Base-by-base conservation (phyloP, 2,329 filamentous ascomycete genomes). In the Fusarium setosum region DNA sequence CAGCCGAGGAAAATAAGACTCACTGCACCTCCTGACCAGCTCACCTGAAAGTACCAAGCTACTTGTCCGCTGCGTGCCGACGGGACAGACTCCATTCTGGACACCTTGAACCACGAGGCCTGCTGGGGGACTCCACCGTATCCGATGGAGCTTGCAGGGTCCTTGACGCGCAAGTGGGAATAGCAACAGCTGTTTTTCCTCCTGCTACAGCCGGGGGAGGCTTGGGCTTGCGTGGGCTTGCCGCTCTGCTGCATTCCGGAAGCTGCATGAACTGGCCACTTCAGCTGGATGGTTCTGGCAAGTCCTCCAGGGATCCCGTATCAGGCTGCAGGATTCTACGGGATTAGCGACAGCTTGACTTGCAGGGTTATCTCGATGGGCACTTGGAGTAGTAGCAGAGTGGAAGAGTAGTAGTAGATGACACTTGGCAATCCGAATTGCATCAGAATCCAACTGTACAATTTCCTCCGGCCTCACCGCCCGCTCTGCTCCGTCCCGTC, bases 211-310 rank as follows among this genome's bases (percentile, higher is more conserved):
- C 47, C 41, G 49, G 60, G 60, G 8, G 5, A 6, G 8, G 8
- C n/a, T 7, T 8, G 55, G 34, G 31, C n/a, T 50, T 29, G 41
- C 23, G 41, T 21, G 10, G 18, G 18, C 17, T 57, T 53, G 52
- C 40, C 13, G 50, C 29, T 44, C 26, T 17, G 37, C 50, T 63
- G 52, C 48, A 41, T 58, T 58, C 52, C 52, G 18, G 56, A 47
- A 47, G 64, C 56, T 68, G 65, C 65, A 67, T 68, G 65, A 68
- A 68, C 65, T 65, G 61, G 57, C 61, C 65, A 67, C 61, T 61
- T 56, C 62, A 59, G 51, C 62, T 49, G 31, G 26, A 45, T 53
- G 50, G 24, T 35, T 53, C 50, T 42, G n/a, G 50, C 26, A 44
- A 18, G 5, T 3, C 18, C 15, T 32, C 2, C 18, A 47, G 37